phyloP scores from a whole-genome alignment of 495 filamentous ascomycete genomes.

The Aspergillus ostianus region DNA sequence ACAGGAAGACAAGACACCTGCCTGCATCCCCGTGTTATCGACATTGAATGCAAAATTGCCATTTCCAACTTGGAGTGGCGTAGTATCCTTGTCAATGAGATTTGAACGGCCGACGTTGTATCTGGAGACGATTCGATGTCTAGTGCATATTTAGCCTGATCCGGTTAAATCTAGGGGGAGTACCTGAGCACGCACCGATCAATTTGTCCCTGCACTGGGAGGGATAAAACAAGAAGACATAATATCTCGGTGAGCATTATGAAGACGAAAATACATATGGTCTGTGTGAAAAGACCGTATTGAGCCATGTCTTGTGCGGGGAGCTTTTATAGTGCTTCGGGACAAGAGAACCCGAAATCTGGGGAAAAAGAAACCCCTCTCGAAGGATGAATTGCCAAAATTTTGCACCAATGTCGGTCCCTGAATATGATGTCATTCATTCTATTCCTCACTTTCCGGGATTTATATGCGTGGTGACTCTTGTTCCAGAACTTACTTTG shows the following conservation, averaged over 20 bases:
- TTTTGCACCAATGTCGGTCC: neutral
- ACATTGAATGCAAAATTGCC: slow-evolving; percentile 20
- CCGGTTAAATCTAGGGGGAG: neutral
- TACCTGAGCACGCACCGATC: neutral
- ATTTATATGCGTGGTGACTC: too few species aligned
- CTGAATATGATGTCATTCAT: neutral
- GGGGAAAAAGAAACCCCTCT: neutral
- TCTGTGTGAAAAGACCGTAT: neutral
- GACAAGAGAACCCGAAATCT: neutral
- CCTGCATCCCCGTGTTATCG: slow-evolving; percentile 21
- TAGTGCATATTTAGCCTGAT: slow-evolving; percentile 2
- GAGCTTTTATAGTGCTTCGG: neutral
- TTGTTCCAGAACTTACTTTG: too few species aligned
- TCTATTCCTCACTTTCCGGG: too few species aligned
- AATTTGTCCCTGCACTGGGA: neutral
- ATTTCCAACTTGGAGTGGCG: slow-evolving; percentile 20
- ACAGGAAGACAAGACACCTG: neutral
- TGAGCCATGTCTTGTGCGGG: too few species aligned
- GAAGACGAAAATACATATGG: neutral
- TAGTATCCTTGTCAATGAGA: slow-evolving; percentile 18
- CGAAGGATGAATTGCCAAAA: neutral
- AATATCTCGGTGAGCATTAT: neutral
- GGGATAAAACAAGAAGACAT: neutral
- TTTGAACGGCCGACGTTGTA: slow-evolving; percentile 18
- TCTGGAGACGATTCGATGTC: slow-evolving; percentile 10